Base-by-base conservation (phyloP, 768 basidiomycete species). In the Kwoniella dendrophila region DNA sequence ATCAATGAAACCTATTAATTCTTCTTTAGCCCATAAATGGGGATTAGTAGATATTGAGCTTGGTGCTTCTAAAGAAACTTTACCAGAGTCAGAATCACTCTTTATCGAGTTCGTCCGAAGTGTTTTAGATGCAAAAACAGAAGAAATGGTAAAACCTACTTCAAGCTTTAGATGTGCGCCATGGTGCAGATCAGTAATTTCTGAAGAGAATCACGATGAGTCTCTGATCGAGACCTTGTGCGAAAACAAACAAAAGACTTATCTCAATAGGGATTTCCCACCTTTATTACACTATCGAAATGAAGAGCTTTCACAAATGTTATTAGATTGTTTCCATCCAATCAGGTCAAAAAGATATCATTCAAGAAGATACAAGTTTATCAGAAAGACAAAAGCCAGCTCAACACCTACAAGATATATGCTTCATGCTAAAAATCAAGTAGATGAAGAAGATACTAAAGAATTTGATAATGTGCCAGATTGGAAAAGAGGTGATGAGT, bases 281-380 rank as follows among this genome's bases (percentile, higher is more conserved):
- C 70, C 74, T 14, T 47, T 76, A 1, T 29, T 70, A 2, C 64
- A 68, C 20, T 72, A 63, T 56, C 47, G 74, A 18, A 66, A 59
- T 53, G 68, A 73, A 49, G 74, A 76, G 48, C 57, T 76, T 6
- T 67, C 66, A 8, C 74, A 76, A 57, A 77, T 75, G 75, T 47
- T 72, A 7, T 51, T 77, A 5, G 75, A 77, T 47, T 64, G 59
- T 27, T 75, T 69, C 66, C 72, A 77, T 43, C 73, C 75, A 2
- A 44, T 67, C 38, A 47, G 75, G 43, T 75, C 73, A 20, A 49
- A 66, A 33, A 45, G 75, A 47, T 77, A 77, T 43, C 75, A 77
- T 53, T 50, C 59, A 12, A 64, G 75, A 32, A 68, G 75, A 38
- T 67, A 64, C 59, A 64, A 60, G 4, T 77, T 77, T 59, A 66